Conservation (phyloP, 331 rosid genomes). For the Quercus phellos region DNA sequence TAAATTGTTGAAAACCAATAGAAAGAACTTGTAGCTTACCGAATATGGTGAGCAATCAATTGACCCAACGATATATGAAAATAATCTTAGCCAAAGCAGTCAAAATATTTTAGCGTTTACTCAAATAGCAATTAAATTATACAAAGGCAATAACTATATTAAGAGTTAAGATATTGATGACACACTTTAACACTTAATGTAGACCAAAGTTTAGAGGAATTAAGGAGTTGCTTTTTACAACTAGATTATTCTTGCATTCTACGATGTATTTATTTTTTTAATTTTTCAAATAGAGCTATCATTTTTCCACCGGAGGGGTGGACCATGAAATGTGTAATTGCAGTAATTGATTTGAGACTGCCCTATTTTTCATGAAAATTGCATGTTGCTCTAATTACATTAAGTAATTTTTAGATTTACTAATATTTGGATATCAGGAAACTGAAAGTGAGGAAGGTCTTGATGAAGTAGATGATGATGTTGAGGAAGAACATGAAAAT, state of each 20-base stretch:
- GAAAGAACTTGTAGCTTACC: background rate
- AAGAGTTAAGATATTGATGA: background rate
- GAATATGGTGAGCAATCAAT: background rate
- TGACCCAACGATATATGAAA: background rate
- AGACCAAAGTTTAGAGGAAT: background rate
- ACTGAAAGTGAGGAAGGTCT: slow-evolving; percentile 59
- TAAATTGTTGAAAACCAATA: background rate
- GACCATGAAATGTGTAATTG: background rate
- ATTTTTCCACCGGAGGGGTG: background rate
- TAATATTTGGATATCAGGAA: slow-evolving; percentile 31
- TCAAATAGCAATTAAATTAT: background rate
- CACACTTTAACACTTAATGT: background rate
- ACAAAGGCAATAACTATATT: background rate
- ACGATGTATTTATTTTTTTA: background rate
- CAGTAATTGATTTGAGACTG: background rate
- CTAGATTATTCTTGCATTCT: background rate
- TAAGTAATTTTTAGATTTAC: slow-evolving; percentile 6
- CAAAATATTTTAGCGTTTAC: background rate
- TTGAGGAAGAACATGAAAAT: slow-evolving; percentile 49
- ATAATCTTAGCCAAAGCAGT: background rate
- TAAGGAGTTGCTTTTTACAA: background rate
- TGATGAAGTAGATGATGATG: slow-evolving; percentile 53
- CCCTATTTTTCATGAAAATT: background rate
- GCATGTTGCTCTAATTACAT: background rate
- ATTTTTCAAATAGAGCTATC: background rate